These are phyloP conservation scores for Sporisorium graminicola DNA, from an alignment of 1,284 basidiomycete genomes.

Conservation along the genomic window DNA sequence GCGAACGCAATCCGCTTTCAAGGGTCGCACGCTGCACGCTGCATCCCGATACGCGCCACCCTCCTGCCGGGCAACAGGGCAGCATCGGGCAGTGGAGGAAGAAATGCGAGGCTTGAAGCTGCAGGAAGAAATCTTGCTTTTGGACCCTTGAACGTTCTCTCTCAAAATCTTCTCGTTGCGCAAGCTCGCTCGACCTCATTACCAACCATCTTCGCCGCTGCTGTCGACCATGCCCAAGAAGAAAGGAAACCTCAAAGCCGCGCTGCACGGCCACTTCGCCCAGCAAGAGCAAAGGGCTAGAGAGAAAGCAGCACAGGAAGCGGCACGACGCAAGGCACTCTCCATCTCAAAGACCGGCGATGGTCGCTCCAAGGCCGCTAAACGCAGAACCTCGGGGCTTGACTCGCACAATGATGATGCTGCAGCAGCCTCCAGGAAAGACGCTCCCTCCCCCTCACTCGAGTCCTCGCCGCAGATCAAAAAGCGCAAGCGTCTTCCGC, in stretches of 20 bases:
- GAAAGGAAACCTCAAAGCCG: conserved; percentile 55
- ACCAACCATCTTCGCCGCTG: neutral
- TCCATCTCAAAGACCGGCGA: conserved; percentile 33
- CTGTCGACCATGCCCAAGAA: conserved; percentile 51
- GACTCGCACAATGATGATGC: neutral
- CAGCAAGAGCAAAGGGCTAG: conserved; percentile 41
- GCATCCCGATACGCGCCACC: conserved; percentile 7
- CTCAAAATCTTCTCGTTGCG: neutral
- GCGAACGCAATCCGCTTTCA: neutral
- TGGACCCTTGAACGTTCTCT: conserved; percentile 1
- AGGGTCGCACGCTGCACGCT: conserved; percentile 5
- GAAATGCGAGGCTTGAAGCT: neutral
- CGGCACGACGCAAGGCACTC: conserved; percentile 46
- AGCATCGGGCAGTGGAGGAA: conserved; percentile 5
- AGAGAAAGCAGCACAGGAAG: conserved; percentile 47
- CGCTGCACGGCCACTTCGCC: conserved; percentile 44
- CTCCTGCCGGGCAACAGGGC: too few relatives aligned
- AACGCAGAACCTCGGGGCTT: conserved; percentile 6
- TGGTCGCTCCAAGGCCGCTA: conserved; percentile 15
- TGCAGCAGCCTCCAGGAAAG: neutral
- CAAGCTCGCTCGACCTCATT: too few relatives aligned
- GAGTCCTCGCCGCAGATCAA: neutral
- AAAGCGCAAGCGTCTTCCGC: conserved; percentile 45
- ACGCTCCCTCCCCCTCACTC: neutral
- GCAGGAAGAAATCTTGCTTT: conserved; percentile 2